These are phyloP conservation scores for Solanum chmielewskii DNA, from an alignment of 257 asterid genomes.

Conservation along the genomic window DNA sequence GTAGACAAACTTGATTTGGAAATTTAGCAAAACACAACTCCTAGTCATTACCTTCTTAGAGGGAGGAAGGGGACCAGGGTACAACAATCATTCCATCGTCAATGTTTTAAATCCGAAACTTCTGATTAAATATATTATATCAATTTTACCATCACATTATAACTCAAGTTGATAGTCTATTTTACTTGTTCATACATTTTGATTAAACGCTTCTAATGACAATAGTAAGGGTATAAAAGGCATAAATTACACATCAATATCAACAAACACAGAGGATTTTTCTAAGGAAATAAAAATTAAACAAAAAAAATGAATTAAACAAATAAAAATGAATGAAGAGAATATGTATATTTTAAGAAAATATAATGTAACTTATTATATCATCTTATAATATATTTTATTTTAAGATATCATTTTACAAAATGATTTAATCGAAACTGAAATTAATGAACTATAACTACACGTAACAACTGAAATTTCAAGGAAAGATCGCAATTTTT, in stretches of 20 bases:
- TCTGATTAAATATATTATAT: too few relatives aligned
- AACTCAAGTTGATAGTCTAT: background rate
- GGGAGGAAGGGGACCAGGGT: background rate
- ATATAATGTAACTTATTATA: too few relatives aligned
- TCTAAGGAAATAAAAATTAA: too few relatives aligned
- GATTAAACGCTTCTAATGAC: background rate
- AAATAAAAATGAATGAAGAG: too few relatives aligned
- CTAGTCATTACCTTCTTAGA: background rate
- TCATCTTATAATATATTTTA: background rate
- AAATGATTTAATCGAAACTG: background rate
- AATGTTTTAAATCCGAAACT: too few relatives aligned
- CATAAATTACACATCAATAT: background rate
- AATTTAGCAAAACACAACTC: background rate
- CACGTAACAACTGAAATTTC: background rate
- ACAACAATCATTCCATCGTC: background rate
- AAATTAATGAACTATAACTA: background rate
- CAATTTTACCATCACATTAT: too few relatives aligned
- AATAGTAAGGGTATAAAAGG: background rate
- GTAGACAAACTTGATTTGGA: background rate
- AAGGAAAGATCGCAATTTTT: background rate
- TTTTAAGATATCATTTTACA: background rate
- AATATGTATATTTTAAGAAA: too few relatives aligned
- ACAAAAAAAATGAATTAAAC: too few relatives aligned
- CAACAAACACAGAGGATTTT: background rate
- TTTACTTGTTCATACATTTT: too few relatives aligned